Base-by-base conservation (phyloP, 1,284 basidiomycete species). In the Cryptococcus amylolentus region DNA sequence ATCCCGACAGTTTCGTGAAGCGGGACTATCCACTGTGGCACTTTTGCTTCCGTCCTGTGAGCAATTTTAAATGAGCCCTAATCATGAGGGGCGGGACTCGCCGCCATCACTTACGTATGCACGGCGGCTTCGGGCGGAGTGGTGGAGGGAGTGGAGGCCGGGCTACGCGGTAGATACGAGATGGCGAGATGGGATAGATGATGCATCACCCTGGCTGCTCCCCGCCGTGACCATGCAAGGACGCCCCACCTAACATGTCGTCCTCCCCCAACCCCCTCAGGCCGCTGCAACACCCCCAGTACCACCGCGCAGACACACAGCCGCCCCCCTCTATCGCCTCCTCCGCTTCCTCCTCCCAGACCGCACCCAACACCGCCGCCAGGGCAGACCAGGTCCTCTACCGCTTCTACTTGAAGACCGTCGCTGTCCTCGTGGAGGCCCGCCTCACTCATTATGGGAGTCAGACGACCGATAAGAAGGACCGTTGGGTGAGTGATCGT, bases 361-460 rank as follows among this genome's bases (percentile, higher is more conserved):
- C 61, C 3, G 58, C 46, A 2, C 39, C 42, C 18, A 43, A 51
- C 13, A 52, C 57, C 20, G 52, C 57, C 5, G 68, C 55, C 38
- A 56, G 70, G 39, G 56, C 62, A 8, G 76, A 77, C 65, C 74
- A 75, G 61, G 72, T 77, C 10, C 60, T 77, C 4, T 66, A 77
- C 61, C 63, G 74, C 14, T 72, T 72, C 50, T 77, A 77, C 56
- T 62, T 77, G 57, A 77, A 77, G 66, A 76, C 74, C 0, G 70
- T 77, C 13, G 68, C 60, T 14, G 67, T 77, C 14, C 62, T 77
- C 13, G 70, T 71, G 10, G 75, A 77, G 37, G 72, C 65, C 1
- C 58, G 75, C 16, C 59, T 77, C 56, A 73, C 71, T 9, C 75
- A 77, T 58, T 65, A 68, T 56, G 67, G 62, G 16, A 43, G 43